Conservation (phyloP, 139 green algal genomes). For the Chlorella sorokiniana region DNA sequence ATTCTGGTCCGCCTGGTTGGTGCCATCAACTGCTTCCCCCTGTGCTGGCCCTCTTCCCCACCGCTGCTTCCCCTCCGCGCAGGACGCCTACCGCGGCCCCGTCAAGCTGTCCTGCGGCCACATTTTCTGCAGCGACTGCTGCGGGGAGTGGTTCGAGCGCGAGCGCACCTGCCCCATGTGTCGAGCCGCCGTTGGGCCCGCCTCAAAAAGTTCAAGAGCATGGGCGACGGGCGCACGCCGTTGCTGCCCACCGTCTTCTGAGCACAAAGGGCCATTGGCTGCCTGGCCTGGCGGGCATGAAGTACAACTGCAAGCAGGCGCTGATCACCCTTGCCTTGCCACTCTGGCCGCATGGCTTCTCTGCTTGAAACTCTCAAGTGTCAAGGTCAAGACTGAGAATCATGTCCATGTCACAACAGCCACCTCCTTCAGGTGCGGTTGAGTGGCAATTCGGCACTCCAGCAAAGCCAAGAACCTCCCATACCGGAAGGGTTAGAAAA, state of each 20-base stretch:
- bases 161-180: constrained; percentile 84
- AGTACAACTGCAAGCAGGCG: no score
- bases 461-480: not conserved
- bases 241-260: constrained; percentile 6
- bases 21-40: not conserved
- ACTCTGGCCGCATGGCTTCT: no score
- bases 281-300: no score
- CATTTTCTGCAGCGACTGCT: constrained; percentile 83
- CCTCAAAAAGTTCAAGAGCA: constrained; percentile 19
- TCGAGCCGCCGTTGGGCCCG: not conserved
- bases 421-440: no score
- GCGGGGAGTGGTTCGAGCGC: constrained; percentile 80
- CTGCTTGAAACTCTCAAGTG: no score
- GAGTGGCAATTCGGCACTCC: no score
- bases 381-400: no score
- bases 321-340: no score
- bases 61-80: not conserved
- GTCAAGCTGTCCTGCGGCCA: constrained; percentile 72
- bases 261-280: not conserved
- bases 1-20: not conserved
- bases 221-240: constrained; percentile 2
- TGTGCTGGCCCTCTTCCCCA: not conserved
- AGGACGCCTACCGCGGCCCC: constrained; percentile 53
- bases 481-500: constrained; percentile 4
- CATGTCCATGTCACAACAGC: not conserved